Base-by-base conservation (phyloP, 768 basidiomycete genomes). In the Naganishia kalamii region DNA sequence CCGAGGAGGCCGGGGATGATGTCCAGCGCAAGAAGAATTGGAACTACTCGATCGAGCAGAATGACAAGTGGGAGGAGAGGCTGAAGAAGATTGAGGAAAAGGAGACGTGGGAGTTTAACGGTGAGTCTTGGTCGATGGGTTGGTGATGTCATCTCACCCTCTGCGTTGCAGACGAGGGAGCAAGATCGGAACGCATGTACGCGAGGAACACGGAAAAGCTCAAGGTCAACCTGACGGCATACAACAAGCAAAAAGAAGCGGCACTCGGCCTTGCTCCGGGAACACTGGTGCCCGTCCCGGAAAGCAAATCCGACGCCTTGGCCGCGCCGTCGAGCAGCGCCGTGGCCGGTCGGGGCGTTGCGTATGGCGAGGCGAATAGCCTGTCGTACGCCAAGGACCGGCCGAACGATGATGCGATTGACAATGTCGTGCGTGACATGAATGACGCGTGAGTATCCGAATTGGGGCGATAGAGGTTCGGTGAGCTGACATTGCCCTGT, bases 31-130 rank as follows among this genome's bases (percentile, higher is more conserved):
- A 85, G 74, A 91, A 90, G 83, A 91, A 92, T 73, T 97, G 92
- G 92, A 89, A 91, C 71, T 92, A 89, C 81, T 89, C 89, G 29
- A 86, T 96, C 64, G 91, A 97, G 79, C 91, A 97, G 79, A 94
- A 92, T 74, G 92, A 98, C 67, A 82, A 86, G 63, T 99, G 96
- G 96, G 92, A 96, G 81, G 89, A 88, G 82, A 91, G 92, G 77
- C 77, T 84, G 70, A 87, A 86, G 27, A 80, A 87, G 72, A 97
- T 92, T 79, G 85, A 84, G 68, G 82, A 91, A 76, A 83, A 90
- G 77, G 89, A 87, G 10, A 90, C 94, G 78, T 90, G 86, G 69
- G 87, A 88, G 77, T 98, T 96, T 75, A 88, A 94, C 75, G 90
- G 94, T 92, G 65, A 52, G 88, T 81, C 25, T 7, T 59, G 23